Percentiles rank a stretch among this genome's conserved stretches.
Conservation (phyloP, 2,329 filamentous ascomycete genomes). For the Tolypocladium pustulatum region DNA sequence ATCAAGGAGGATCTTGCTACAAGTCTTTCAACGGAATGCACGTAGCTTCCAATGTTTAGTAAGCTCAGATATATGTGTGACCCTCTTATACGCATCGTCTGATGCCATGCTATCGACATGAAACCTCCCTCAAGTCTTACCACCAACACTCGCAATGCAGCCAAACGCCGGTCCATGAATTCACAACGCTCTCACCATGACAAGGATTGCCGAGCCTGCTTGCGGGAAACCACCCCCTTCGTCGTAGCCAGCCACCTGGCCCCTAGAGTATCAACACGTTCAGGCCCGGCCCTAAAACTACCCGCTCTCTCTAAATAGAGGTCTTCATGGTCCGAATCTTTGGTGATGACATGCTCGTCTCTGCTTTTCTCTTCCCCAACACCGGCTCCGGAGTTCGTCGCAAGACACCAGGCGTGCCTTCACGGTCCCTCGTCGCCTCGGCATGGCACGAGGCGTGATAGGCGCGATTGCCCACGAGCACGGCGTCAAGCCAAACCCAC, state of each 20-base stretch:
- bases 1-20: not conserved
- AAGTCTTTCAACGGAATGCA: not conserved
- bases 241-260: not conserved
- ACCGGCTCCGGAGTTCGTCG: constrained; percentile 53
- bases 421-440: constrained; percentile 63
- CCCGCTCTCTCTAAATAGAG: constrained; percentile 11
- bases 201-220: not conserved
- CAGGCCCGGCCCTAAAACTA: not conserved
- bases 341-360: constrained; percentile 37
- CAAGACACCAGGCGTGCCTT: constrained; percentile 28
- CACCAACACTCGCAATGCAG: not conserved
- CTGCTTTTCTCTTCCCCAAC: constrained; percentile 66
- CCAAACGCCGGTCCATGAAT: not conserved
- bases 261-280: not conserved
- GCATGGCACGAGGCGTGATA: constrained; percentile 86
- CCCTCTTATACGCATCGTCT: not conserved
- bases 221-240: not conserved
- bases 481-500: constrained; percentile 91
- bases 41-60: not conserved
- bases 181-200: not conserved
- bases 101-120: not conserved
- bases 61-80: not conserved
- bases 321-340: constrained; percentile 26
- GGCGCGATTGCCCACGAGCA: constrained; percentile 65
- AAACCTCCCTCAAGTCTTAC: not conserved